Base-by-base conservation (phyloP, 1,139 yeast genomes). In the Geotrichum restrictum region DNA sequence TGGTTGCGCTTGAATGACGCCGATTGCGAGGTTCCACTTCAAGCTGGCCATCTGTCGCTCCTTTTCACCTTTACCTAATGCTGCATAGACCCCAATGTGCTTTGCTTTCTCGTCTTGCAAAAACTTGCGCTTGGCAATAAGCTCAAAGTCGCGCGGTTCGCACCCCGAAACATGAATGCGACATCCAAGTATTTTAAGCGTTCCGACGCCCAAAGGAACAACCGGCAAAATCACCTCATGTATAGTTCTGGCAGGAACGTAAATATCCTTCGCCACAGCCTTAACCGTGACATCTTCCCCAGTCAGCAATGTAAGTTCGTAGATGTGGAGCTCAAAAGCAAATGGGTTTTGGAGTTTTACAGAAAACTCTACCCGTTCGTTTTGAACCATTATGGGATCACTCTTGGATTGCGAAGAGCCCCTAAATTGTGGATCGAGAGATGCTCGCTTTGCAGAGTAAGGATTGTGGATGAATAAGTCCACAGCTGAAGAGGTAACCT, bases 281-380 rank as follows among this genome's bases (percentile, higher is more conserved):
- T 56, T 60, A 11, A 64, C 53, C 14, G 59, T 59, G 11, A 58
- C 62, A 34, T 56, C 55, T n/a, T 42, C 31, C 24, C 59, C 62
- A 1, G 67, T 57, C 16, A 64, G 44, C 37, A 71, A 55, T 2
- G 54, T 66, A 1, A 88, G 65, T 46, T 80, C 81, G 33, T 73
- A 72, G 3, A 93, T 71, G 44, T 81, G 84, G 10, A 91, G 69
- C 48, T 84, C 88, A 66, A 88, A 88, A 10, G 81, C 79, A 69
- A 82, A 88, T 1, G 96, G 96, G 63, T 93, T 93, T 62, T 86
- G 93, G 8, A 93, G 63, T 1, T 75, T 72, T 0, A 88, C 71
- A 18, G 73, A 68, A 31, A 85, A 62, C 45, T 64, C 69, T 1
- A 58, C 59, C 19, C 63, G 53, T 47, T 64, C 69, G 32, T 60